Evolutionary conservation across 148 eudicot genomes (phyloP).

Genomic region (Cornus controversa): DNA sequence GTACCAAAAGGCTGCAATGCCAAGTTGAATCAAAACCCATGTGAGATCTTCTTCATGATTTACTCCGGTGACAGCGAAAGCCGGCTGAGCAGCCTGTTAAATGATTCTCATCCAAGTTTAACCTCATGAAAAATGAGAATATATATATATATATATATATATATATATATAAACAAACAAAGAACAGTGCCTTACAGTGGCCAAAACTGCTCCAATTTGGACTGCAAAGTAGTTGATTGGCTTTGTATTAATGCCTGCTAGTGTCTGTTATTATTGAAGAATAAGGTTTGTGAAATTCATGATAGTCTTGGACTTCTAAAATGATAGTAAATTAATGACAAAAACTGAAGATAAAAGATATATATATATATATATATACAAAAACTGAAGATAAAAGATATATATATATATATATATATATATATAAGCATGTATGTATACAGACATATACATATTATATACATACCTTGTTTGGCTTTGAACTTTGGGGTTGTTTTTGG

Average conservation of each 20-base stretch:
- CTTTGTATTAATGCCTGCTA: constrained; percentile 15
- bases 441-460: neutral
- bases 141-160: too few species aligned
- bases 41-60: constrained; percentile 55
- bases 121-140: neutral
- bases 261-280: constrained; percentile 16
- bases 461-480: constrained; percentile 25
- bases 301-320: neutral
- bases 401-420: constrained; percentile 6
- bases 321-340: neutral
- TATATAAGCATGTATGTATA: neutral
- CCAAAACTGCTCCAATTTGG: constrained; percentile 51
- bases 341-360: neutral
- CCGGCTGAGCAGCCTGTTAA: constrained; percentile 67
- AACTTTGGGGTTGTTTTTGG: constrained; percentile 26
- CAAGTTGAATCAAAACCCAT: constrained; percentile 46
- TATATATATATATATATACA: constrained; percentile 1
- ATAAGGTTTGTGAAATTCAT: neutral
- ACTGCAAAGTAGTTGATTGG: constrained; percentile 24
- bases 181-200: constrained; percentile 40
- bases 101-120: neutral
- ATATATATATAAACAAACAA: too few species aligned
- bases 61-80: constrained; percentile 73
- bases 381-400: neutral
- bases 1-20: constrained; percentile 62